A percentile compares a stretch with the other conserved stretches of the same genome.
Evolutionary conservation across 495 filamentous ascomycete species (phyloP).

Genomic region (Apodospora peruviana): DNA sequence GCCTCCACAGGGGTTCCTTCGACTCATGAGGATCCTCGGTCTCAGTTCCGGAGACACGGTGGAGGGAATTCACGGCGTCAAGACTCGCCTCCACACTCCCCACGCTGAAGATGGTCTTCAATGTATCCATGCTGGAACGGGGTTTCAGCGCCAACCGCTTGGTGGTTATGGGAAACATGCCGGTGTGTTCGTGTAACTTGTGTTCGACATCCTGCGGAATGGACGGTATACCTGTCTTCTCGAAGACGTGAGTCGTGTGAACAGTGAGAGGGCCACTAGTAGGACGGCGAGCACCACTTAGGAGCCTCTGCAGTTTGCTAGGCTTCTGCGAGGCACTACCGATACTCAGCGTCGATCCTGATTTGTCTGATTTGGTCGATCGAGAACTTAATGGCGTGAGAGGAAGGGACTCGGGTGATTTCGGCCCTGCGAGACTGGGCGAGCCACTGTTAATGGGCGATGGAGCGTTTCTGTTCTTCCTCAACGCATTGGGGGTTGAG

Average conservation of each 20-base stretch:
- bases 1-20: slow-evolving; percentile 20
- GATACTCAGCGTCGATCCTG: slow-evolving; percentile 27
- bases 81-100: slow-evolving; percentile 26
- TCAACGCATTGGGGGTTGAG: neutral
- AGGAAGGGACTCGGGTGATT: slow-evolving; percentile 14
- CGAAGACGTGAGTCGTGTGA: slow-evolving; percentile 25
- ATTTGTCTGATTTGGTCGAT: slow-evolving; percentile 21
- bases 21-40: slow-evolving; percentile 5
- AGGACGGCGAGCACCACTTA: slow-evolving; percentile 29
- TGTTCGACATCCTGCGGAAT: slow-evolving; percentile 28
- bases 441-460: slow-evolving; percentile 4
- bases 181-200: slow-evolving; percentile 28
- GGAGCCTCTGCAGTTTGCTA: slow-evolving; percentile 33
- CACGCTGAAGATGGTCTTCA: slow-evolving; percentile 38
- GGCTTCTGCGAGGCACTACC: slow-evolving; percentile 29
- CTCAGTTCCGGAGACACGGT: slow-evolving; percentile 5
- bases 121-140: slow-evolving; percentile 31
- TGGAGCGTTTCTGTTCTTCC: neutral
- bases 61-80: slow-evolving; percentile 19
- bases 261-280: slow-evolving; percentile 16
- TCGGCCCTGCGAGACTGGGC: slow-evolving; percentile 3
- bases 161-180: slow-evolving; percentile 21
- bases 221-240: slow-evolving; percentile 24
- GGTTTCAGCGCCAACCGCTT: slow-evolving; percentile 29
- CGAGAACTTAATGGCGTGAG: slow-evolving; percentile 21